A percentile compares a stretch with the other conserved stretches of the same genome.
Evolutionary conservation across 1,284 basidiomycete species (phyloP).

Genomic region (Ustilago esculenta): DNA sequence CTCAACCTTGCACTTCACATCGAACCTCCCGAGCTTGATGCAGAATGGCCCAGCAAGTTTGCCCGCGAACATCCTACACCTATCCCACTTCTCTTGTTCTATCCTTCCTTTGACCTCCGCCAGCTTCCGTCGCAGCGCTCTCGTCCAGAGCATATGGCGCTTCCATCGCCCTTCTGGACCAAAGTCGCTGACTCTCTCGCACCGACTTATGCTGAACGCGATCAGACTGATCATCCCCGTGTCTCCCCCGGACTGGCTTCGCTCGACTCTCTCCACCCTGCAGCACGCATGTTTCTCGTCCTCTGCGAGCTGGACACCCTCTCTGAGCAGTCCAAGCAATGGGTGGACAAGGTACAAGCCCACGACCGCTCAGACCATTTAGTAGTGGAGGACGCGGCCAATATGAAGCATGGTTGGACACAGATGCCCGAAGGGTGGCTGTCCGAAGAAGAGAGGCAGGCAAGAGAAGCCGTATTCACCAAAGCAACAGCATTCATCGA

Average conservation of each 20-base stretch:
- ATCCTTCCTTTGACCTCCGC: slow-evolving; percentile 52
- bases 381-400: slow-evolving; percentile 37
- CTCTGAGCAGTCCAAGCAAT: slow-evolving; percentile 48
- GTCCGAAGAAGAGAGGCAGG: slow-evolving; percentile 22
- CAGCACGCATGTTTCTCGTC: slow-evolving; percentile 43
- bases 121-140: slow-evolving; percentile 47
- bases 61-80: slow-evolving; percentile 26
- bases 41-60: slow-evolving; percentile 34
- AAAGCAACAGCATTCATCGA: slow-evolving; percentile 36
- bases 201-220: slow-evolving; percentile 44
- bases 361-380: slow-evolving; percentile 35
- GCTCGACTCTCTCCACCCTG: slow-evolving; percentile 43
- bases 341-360: slow-evolving; percentile 41
- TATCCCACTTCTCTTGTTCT: slow-evolving; percentile 53
- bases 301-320: slow-evolving; percentile 51
- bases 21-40: slow-evolving; percentile 36
- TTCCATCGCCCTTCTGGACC: slow-evolving; percentile 26
- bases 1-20: slow-evolving; percentile 50
- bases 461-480: slow-evolving; percentile 26
- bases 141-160: slow-evolving; percentile 38
- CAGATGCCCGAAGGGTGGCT: slow-evolving; percentile 53
- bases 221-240: slow-evolving; percentile 39
- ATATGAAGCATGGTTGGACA: slow-evolving; percentile 49
- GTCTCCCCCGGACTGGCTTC: slow-evolving; percentile 53
- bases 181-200: slow-evolving; percentile 42